Conservation (phyloP, 495 filamentous ascomycete genomes). For the Aspergillus carlsbadensis region DNA sequence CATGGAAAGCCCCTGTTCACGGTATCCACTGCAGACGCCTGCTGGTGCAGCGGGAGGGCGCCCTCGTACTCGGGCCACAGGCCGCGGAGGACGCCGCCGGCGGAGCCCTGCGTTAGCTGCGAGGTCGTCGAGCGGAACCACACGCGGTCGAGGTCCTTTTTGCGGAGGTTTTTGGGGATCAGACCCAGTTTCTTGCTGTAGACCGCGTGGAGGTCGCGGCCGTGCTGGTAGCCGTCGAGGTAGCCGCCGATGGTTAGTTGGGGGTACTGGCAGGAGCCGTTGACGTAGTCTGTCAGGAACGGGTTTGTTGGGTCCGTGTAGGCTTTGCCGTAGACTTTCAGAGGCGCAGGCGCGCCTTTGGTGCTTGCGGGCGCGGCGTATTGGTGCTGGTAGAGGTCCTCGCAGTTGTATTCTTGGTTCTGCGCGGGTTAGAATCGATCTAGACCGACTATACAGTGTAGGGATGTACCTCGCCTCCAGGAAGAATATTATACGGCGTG, state of each 20-base stretch:
- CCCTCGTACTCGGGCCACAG: constrained; percentile 36
- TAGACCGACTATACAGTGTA: too few species aligned
- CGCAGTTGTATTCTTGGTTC: constrained; percentile 44
- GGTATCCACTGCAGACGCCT: constrained; percentile 37
- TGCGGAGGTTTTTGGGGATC: constrained; percentile 21
- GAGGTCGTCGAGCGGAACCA: constrained; percentile 45
- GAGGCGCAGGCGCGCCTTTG: constrained; percentile 22
- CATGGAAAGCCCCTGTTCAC: constrained; percentile 41
- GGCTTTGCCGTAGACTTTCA: constrained; percentile 41
- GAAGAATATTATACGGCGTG: constrained; percentile 43
- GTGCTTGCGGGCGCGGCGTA: constrained; percentile 28
- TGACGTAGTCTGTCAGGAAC: constrained; percentile 32
- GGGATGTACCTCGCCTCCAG: constrained; percentile 40
- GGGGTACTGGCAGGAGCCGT: constrained; percentile 44
- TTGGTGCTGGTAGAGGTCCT: constrained; percentile 39
- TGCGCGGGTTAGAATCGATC: constrained; percentile 10
- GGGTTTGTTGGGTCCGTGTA: constrained; percentile 41
- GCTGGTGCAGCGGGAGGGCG: constrained; percentile 40
- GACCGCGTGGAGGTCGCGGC: constrained; percentile 37
- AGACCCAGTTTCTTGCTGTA: constrained; percentile 37
- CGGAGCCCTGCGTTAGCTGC: constrained; percentile 36
- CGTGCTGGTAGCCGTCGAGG: constrained; percentile 43
- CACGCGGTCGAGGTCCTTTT: constrained; percentile 20
- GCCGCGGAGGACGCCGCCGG: constrained; percentile 41
- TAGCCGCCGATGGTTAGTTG: constrained; percentile 46